Percentiles rank a stretch among this genome's conserved stretches.
Evolutionary conservation across 345 rosid genomes (phyloP).

Genomic region (Alliaria petiolata): DNA sequence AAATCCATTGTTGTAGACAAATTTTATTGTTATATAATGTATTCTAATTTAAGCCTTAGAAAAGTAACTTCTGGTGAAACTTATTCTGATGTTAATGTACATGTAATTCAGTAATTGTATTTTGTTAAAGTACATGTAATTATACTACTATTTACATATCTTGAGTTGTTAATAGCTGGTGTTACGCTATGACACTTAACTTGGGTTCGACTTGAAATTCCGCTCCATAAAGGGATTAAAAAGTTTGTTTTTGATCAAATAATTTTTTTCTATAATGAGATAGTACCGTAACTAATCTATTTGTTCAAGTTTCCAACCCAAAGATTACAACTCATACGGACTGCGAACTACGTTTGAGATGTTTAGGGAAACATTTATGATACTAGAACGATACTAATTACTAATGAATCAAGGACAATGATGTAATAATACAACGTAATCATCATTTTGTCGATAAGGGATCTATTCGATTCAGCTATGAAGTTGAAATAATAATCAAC

Average conservation of each 20-base stretch:
- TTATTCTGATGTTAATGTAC: neutral
- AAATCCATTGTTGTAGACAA: neutral
- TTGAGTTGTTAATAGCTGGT: neutral
- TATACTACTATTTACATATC: neutral
- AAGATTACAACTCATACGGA: neutral
- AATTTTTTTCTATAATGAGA: neutral
- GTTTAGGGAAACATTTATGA: neutral
- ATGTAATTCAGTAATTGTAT: no score
- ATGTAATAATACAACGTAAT: neutral
- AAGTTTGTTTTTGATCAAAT: neutral
- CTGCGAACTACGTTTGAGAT: neutral
- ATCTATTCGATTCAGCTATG: neutral
- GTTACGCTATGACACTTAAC: neutral
- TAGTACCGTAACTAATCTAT: neutral
- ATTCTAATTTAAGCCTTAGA: neutral
- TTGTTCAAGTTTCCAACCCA: neutral
- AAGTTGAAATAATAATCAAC: neutral
- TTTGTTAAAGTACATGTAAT: neutral
- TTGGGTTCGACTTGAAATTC: neutral
- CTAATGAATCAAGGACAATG: neutral
- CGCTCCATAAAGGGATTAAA: neutral
- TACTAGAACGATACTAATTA: neutral
- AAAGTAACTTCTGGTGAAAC: neutral
- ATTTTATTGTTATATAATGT: neutral
- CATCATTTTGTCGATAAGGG: neutral